These are phyloP conservation scores for Salvia miltiorrhiza DNA, from an alignment of 257 asterid species.

Conservation along the genomic window DNA sequence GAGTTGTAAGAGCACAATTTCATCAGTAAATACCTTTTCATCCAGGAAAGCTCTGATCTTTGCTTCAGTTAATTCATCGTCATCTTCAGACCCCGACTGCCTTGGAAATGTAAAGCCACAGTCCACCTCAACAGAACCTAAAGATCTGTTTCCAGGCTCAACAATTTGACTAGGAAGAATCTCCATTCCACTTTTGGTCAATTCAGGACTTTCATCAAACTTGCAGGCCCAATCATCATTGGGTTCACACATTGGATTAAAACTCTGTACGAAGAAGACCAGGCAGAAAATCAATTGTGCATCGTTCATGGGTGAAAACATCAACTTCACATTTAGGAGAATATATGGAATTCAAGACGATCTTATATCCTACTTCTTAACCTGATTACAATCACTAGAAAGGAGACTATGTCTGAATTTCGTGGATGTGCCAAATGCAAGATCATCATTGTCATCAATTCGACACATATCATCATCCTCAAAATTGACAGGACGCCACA, in stretches of 20 bases:
- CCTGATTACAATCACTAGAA: constrained; percentile 70
- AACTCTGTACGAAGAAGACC: constrained; percentile 55
- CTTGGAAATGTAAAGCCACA: constrained; percentile 68
- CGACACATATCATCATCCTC: constrained; percentile 95
- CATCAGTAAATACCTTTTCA: constrained; percentile 61
- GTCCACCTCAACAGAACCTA: constrained; percentile 44
- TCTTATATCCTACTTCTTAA: constrained; percentile 28
- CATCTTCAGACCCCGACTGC: constrained; percentile 65
- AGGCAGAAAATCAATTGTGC: constrained; percentile 13
- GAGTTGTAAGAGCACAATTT: neutral
- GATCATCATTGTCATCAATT: constrained; percentile 66
- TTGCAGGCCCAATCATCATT: constrained; percentile 73
- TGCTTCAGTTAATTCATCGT: constrained; percentile 82
- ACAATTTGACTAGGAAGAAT: constrained; percentile 40
- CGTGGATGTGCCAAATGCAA: constrained; percentile 55
- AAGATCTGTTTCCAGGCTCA: constrained; percentile 38
- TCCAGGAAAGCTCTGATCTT: constrained; percentile 89
- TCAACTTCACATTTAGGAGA: neutral
- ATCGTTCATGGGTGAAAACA: constrained; percentile 2
- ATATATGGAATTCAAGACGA: neutral
- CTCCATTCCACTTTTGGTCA: constrained; percentile 39
- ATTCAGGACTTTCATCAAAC: constrained; percentile 71
- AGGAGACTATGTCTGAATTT: constrained; percentile 43
- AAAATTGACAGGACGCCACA: constrained; percentile 66
- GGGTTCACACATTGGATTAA: constrained; percentile 90